phyloP scores from a whole-genome alignment of 441 rosid genomes.

The Populus hybrid region DNA sequence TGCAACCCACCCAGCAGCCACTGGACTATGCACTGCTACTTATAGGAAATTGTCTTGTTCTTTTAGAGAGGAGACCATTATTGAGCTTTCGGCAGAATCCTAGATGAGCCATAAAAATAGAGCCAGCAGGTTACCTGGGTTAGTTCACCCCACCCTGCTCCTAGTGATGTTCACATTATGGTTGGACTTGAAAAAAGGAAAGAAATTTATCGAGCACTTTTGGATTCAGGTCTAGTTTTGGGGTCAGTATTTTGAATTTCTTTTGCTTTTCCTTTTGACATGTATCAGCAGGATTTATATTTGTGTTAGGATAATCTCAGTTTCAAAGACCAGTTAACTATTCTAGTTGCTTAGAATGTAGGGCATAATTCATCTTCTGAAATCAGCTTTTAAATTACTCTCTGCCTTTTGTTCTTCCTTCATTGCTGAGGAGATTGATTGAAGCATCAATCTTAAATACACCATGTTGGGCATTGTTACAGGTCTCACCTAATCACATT shows the following conservation, averaged over 20 bases:
- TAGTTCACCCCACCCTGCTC: no score
- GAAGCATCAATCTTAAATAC: conserved; percentile 7
- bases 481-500: conserved; percentile 83
- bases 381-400: background rate
- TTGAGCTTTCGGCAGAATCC: background rate
- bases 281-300: background rate
- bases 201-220: background rate
- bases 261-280: background rate
- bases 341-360: background rate
- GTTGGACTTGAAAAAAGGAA: no score
- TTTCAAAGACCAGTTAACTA: background rate
- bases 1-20: no score
- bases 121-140: background rate
- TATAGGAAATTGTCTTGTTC: background rate
- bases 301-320: background rate
- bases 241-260: background rate
- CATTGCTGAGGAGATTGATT: background rate
- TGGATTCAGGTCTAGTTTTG: background rate
- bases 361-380: background rate
- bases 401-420: conserved; percentile 3
- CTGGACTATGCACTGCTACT: background rate
- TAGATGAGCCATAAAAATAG: background rate
- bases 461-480: conserved; percentile 27
- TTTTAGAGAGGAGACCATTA: background rate
- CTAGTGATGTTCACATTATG: no score